Base-by-base conservation (phyloP, 164 flowering plant species). In the Warburgia ugandensis region DNA sequence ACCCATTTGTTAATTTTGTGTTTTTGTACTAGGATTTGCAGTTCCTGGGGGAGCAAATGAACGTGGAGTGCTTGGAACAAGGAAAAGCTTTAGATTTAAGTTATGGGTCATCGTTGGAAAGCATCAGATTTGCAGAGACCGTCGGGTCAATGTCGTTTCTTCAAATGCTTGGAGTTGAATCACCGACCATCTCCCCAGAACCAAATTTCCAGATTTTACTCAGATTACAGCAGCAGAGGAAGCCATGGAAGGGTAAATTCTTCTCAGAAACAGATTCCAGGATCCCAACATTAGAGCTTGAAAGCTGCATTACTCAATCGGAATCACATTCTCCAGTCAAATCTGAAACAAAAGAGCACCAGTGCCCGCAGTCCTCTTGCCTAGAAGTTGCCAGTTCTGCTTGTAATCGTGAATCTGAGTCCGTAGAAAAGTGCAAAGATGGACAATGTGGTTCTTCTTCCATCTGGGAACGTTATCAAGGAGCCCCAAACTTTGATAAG, bases 71-170 rank as follows among this genome's bases (percentile, higher is more conserved):
- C 48, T 50, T 56, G 21, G 82, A 64, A 30, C 63, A 52, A 36
- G 45, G 47, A 11, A 29, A 31, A 33, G 62, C 40, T 16, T 16
- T 59, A 31, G 60, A 52, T 30, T 55, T 56, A 8, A 50, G 48
- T 50, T 45, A 45, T 31, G 62, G 52, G n/a, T 38, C 50, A 35
- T 59, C 12, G 44, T 2, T 51, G 17, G 65, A 48, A 20, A 44
- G 40, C 48, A 52, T 48, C 25, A 67, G 66, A 50, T 51, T 59
- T 48, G 63, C 35, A 16, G 73, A 67, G 10, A 61, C 68, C 44
- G 64, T 77, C 23, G 67, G 69, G 50, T 76, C 50, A 52, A 71
- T 78, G 62, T 80, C 81, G 20, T 77, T 81, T 48, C 76, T 81
- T 27, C 74, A 77, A 59, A 77, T 77, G 84, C 64, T 78, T 25